Evolutionary conservation across 352 stramenopile genomes (phyloP), one percentile per base, ranked within the genome.

Genomic region (Pythium plurisporium): DNA sequence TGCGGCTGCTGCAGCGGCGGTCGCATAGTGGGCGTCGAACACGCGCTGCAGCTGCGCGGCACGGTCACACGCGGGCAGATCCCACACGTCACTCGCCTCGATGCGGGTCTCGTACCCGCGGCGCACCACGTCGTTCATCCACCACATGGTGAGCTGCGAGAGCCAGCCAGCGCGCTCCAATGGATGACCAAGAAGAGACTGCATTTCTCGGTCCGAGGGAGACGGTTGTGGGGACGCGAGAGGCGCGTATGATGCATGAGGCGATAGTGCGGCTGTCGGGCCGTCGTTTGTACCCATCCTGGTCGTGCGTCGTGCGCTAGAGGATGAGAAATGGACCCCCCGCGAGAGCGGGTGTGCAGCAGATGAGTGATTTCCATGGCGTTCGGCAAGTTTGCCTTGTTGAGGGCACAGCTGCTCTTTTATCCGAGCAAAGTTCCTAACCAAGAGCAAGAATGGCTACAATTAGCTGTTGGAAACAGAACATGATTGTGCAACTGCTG

Each of bases 21-120:
- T 17, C 11, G 33, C 23, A 22, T 47, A 50, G 31, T 55, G 23
- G 8, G 11, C 20, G 17, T 69, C 47, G 38, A 80, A 80, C 4
- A 17, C 45, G 23, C 12, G 34, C 20, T 29, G 59, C 9, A 81
- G 59, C 44, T 53, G 37, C 2, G 17, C 51, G 4, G 72, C 23
- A 19, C 45, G 41, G 51, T 81, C 69, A 29, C 20, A 22, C 12
- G 3, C 8, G 0, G 62, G 59, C 15, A 81, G 52, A 14, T 44
- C 38, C 67, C 67, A 79, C 5, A 78, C 64, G 38, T 76, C 61
- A 34, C 49, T 42, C 44, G 74, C 72, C 11, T 51, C 36, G 9
- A 82, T 51, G 8, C 53, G 38, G 29, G 34, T 43, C 17, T 19
- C 29, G 48, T 67, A 62, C 17, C 69, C 51, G 23, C 34, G 51